Conservation (phyloP, 164 flowering plant species). For the Magnolia kwangsiensis region DNA sequence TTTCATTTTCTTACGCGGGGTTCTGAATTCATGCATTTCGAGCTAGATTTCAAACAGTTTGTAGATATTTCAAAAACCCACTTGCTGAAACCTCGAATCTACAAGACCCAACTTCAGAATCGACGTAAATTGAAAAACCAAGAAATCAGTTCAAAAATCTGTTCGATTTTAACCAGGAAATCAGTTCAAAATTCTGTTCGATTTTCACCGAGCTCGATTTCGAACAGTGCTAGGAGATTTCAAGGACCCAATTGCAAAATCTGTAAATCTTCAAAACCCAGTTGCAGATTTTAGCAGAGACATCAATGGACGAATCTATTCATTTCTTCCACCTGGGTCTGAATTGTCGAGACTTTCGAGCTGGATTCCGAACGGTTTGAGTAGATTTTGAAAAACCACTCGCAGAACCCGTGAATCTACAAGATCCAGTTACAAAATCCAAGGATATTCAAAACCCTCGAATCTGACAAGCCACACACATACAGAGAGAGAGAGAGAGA, state of each 20-base stretch:
- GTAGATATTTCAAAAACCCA: neutral
- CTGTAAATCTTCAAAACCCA: neutral
- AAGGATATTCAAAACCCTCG: neutral
- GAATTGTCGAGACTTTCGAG: too few species aligned
- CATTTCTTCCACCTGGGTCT: too few species aligned
- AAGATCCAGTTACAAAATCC: too few species aligned
- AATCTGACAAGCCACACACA: too few species aligned
- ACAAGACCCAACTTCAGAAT: neutral
- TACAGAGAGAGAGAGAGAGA: too few species aligned
- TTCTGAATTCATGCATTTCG: constrained; percentile 9
- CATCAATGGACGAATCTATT: neutral
- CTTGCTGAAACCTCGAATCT: constrained; percentile 18
- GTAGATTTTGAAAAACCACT: neutral
- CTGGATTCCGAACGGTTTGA: too few species aligned
- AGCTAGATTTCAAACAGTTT: neutral
- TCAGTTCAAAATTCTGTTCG: too few species aligned
- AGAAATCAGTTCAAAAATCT: neutral
- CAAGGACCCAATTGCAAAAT: neutral
- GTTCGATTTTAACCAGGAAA: too few species aligned
- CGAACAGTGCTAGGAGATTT: neutral
- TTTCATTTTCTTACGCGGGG: constrained; percentile 9
- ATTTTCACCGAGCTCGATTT: neutral
- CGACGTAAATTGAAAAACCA: neutral
- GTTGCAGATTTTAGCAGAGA: neutral
- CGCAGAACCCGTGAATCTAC: neutral